Conservation (phyloP, 2,329 filamentous ascomycete species). For the Aspergillus quadrilineatus region DNA sequence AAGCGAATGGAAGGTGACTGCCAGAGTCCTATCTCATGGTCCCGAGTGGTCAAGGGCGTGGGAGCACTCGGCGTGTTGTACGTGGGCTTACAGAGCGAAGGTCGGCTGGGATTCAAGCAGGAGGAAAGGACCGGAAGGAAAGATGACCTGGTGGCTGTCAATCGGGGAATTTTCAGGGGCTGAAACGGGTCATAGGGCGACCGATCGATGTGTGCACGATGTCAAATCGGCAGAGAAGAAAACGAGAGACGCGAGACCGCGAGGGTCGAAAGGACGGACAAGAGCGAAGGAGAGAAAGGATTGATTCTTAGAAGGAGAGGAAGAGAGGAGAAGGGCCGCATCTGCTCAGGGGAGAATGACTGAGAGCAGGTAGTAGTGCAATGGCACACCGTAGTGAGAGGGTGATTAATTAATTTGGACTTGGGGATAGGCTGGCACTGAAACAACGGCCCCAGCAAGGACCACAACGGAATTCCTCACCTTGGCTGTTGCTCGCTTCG, state of each 20-base stretch:
- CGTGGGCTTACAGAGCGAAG: constrained; percentile 8
- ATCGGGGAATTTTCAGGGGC: constrained; percentile 18
- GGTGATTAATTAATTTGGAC: constrained; percentile 7
- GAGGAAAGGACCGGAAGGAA: constrained; percentile 15
- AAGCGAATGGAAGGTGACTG: constrained; percentile 30
- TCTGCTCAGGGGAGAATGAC: constrained; percentile 9
- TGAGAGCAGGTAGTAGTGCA: neutral
- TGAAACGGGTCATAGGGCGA: constrained; percentile 14
- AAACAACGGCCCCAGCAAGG: constrained; percentile 22
- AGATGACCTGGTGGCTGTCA: constrained; percentile 20
- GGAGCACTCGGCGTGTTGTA: neutral
- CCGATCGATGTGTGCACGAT: constrained; percentile 17
- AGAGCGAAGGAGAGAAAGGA: neutral
- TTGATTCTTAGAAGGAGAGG: neutral
- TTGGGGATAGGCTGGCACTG: constrained; percentile 13
- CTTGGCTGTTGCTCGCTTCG: neutral
- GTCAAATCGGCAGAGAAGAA: constrained; percentile 24
- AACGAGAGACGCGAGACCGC: constrained; percentile 14
- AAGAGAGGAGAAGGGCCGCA: neutral
- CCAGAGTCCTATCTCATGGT: constrained; percentile 40
- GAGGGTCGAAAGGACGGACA: constrained; percentile 3
- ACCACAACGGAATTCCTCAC: constrained; percentile 9
- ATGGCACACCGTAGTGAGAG: neutral
- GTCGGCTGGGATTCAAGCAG: constrained; percentile 4
- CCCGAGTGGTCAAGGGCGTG: neutral